Percentiles rank a stretch among this genome's conserved stretches.
These are phyloP conservation scores for Aspergillus fumigatus DNA, from an alignment of 2,329 filamentous ascomycete species.

Conservation along the genomic window DNA sequence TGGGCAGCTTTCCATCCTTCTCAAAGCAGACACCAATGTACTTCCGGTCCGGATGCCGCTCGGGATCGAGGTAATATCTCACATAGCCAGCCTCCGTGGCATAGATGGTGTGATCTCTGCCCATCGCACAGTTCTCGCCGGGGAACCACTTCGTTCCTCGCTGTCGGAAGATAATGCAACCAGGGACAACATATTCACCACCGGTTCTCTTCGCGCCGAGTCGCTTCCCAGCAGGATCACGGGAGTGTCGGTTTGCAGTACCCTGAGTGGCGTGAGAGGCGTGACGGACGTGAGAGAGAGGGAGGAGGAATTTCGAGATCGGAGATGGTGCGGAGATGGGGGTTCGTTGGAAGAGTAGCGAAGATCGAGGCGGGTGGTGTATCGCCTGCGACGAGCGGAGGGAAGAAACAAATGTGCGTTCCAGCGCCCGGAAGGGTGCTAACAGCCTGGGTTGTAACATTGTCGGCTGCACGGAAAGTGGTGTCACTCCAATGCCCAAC, in stretches of 20 bases:
- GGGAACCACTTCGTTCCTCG: slow-evolving; percentile 91
- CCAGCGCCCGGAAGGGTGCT: slow-evolving; percentile 35
- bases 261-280: slow-evolving; percentile 63
- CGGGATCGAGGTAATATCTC: slow-evolving; percentile 90
- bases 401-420: slow-evolving; percentile 31
- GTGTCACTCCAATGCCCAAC: slow-evolving; percentile 1
- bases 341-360: slow-evolving; percentile 24
- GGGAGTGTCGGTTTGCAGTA: slow-evolving; percentile 61
- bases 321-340: slow-evolving; percentile 21
- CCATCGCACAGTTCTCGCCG: slow-evolving; percentile 92
- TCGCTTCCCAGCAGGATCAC: slow-evolving; percentile 74
- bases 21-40: slow-evolving; percentile 93
- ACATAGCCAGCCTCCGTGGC: slow-evolving; percentile 83
- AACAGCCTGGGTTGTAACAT: slow-evolving; percentile 44
- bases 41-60: slow-evolving; percentile 75
- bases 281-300: slow-evolving; percentile 50
- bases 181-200: slow-evolving; percentile 88
- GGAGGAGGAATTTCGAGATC: slow-evolving; percentile 28
- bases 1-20: slow-evolving; percentile 73
- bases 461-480: slow-evolving; percentile 6
- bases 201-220: slow-evolving; percentile 90
- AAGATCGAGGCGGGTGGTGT: slow-evolving; percentile 24
- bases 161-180: slow-evolving; percentile 98
- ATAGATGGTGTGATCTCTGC: slow-evolving; percentile 94
- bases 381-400: slow-evolving; percentile 23